These are phyloP conservation scores for Scleroderma bovista DNA, from an alignment of 768 basidiomycete species.

Conservation along the genomic window DNA sequence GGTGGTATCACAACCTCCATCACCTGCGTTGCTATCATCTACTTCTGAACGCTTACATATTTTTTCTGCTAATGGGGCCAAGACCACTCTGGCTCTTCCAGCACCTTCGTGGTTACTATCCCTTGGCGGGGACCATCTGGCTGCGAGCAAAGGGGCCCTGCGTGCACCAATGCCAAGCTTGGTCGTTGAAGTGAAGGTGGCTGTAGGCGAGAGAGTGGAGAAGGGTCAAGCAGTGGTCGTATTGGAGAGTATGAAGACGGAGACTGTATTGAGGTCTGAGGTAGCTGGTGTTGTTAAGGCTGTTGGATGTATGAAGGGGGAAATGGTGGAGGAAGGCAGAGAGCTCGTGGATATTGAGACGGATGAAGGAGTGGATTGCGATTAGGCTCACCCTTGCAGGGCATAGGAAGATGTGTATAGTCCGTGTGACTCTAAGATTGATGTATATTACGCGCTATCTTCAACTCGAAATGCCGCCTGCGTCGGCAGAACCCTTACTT, in stretches of 20 bases:
- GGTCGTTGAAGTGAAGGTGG: conserved; percentile 83
- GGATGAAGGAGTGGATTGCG: conserved; percentile 21
- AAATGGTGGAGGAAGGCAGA: conserved; percentile 87
- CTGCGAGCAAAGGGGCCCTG: conserved; percentile 56
- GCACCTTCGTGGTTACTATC: conserved; percentile 67
- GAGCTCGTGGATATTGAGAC: conserved; percentile 68
- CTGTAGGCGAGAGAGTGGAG: conserved; percentile 70
- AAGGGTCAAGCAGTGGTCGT: conserved; percentile 78
- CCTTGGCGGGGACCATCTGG: conserved; percentile 53
- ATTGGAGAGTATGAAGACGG: conserved; percentile 97
- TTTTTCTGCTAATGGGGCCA: conserved; percentile 52
- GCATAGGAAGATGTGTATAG: too few relatives aligned
- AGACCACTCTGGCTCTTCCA: conserved; percentile 62
- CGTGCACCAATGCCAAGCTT: conserved; percentile 91
- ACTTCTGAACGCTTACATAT: conserved; percentile 71
- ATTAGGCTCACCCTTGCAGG: not conserved
- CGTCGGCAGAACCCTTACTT: too few relatives aligned
- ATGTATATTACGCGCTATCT: too few relatives aligned
- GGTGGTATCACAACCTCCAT: conserved; percentile 65
- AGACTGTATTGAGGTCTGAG: conserved; percentile 77
- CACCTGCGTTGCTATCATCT: conserved; percentile 48
- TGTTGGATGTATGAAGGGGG: conserved; percentile 76
- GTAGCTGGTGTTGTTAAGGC: conserved; percentile 62
- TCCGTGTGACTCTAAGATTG: too few relatives aligned
- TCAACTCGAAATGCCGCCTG: too few relatives aligned